phyloP scores from a whole-genome alignment of 2,329 filamentous ascomycete genomes.

The Herpotrichia juniperi region DNA sequence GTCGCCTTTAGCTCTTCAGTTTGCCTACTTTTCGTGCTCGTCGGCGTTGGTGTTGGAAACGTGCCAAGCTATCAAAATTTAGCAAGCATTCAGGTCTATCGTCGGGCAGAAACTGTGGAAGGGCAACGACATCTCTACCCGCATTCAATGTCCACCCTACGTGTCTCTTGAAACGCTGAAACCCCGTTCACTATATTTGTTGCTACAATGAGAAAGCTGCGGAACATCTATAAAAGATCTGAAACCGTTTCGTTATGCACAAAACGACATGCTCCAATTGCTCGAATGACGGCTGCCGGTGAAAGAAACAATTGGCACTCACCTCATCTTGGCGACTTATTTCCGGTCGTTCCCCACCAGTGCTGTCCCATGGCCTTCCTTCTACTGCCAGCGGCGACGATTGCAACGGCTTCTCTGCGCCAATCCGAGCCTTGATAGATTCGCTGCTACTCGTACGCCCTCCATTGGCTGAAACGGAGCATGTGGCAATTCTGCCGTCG shows the following conservation, averaged over 20 bases:
- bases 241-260: slow-evolving; percentile 37
- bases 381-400: slow-evolving; percentile 31
- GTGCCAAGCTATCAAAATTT: slow-evolving; percentile 23
- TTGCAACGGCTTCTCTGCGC: slow-evolving; percentile 24
- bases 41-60: slow-evolving; percentile 18
- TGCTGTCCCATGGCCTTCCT: slow-evolving; percentile 18
- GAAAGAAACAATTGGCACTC: slow-evolving; percentile 33
- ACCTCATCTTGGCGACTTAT: slow-evolving; percentile 31
- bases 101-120: neutral
- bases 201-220: slow-evolving; percentile 18
- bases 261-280: slow-evolving; percentile 1
- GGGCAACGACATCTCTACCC: neutral
- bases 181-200: slow-evolving; percentile 10
- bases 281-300: slow-evolving; percentile 19
- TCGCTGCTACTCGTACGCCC: slow-evolving; percentile 21
- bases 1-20: slow-evolving; percentile 36
- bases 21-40: slow-evolving; percentile 23
- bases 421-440: slow-evolving; percentile 23
- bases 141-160: neutral
- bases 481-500: slow-evolving; percentile 29
- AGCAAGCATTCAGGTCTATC: slow-evolving; percentile 8
- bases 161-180: neutral
- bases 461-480: slow-evolving; percentile 21
- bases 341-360: slow-evolving; percentile 10
- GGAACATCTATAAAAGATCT: slow-evolving; percentile 21